phyloP scores from a whole-genome alignment of 2,329 filamentous ascomycete species.

The Polytolypa hystricis region DNA sequence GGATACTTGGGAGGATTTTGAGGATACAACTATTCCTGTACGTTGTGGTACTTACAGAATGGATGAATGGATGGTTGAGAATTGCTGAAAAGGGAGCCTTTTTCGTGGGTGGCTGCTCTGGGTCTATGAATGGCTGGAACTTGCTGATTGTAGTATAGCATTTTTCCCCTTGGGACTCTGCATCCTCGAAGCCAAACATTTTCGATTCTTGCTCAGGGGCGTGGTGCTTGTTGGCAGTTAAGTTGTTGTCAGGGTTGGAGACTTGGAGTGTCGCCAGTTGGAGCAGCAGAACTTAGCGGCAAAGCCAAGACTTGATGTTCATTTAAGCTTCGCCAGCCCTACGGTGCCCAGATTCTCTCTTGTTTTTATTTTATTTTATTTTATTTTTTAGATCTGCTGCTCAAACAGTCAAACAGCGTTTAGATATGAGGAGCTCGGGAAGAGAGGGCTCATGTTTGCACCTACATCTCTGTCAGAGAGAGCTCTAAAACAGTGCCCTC shows the following conservation, averaged over 20 bases:
- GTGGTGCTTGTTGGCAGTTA: neutral
- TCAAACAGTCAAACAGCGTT: too few relatives aligned
- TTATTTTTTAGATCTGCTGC: too few relatives aligned
- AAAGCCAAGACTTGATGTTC: too few relatives aligned
- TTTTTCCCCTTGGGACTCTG: slow-evolving; percentile 40
- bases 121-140: slow-evolving; percentile 57
- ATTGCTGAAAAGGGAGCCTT: slow-evolving; percentile 67
- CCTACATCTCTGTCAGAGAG: too few relatives aligned
- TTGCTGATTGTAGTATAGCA: slow-evolving; percentile 62
- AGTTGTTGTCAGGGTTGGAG: neutral
- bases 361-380: too few relatives aligned
- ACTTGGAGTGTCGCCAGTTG: neutral
- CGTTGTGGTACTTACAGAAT: slow-evolving; percentile 42
- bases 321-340: too few relatives aligned
- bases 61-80: slow-evolving; percentile 52
- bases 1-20: neutral
- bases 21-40: too few relatives aligned
- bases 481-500: too few relatives aligned
- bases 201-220: too few relatives aligned
- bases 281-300: slow-evolving; percentile 9
- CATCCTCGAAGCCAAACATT: slow-evolving; percentile 36
- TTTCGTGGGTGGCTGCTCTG: slow-evolving; percentile 57
- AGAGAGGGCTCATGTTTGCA: too few relatives aligned
- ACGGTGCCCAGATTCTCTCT: too few relatives aligned
- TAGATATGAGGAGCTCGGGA: too few relatives aligned